These are phyloP conservation scores for Lodderomyces theae DNA, from an alignment of 1,139 yeast genomes.

Conservation along the genomic window DNA sequence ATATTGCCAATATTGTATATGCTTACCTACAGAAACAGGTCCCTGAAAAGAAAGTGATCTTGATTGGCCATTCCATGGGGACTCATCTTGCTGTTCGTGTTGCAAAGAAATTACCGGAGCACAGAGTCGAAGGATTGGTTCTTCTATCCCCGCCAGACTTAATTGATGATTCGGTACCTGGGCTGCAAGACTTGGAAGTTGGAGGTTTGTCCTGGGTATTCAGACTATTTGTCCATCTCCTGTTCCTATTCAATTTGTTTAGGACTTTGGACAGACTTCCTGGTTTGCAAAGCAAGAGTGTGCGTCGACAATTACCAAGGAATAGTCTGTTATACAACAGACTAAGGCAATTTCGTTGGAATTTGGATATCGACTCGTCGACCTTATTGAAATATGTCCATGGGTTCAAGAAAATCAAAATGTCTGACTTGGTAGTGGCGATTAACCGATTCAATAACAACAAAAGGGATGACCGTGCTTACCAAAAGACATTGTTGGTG, in stretches of 20 bases:
- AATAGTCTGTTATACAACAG: constrained; percentile 38
- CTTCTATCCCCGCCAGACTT: constrained; percentile 58
- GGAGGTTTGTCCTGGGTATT: constrained; percentile 6
- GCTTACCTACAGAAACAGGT: constrained; percentile 40
- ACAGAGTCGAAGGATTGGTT: constrained; percentile 44
- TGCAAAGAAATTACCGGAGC: constrained; percentile 39
- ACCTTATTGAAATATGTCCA: constrained; percentile 53
- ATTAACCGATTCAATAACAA: constrained; percentile 36
- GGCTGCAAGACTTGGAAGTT: background rate
- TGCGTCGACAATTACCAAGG: constrained; percentile 48
- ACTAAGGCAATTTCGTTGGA: constrained; percentile 66
- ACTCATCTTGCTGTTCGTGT: constrained; percentile 53
- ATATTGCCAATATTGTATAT: constrained; percentile 44
- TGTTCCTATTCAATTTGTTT: constrained; percentile 53
- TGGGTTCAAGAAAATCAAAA: constrained; percentile 45
- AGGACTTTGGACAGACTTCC: constrained; percentile 60
- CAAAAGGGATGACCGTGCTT: constrained; percentile 28
- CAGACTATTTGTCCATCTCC: constrained; percentile 37
- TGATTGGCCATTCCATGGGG: constrained; percentile 80
- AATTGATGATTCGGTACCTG: constrained; percentile 22
- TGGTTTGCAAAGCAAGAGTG: constrained; percentile 60
- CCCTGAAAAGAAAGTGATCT: constrained; percentile 47
- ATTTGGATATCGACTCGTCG: constrained; percentile 58
- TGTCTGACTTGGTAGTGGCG: constrained; percentile 44
- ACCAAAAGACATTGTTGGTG: constrained; percentile 48